A percentile compares a stretch with the other conserved stretches of the same genome.
phyloP scores from a whole-genome alignment of 352 stramenopile genomes.

The Pythium apleroticum region DNA sequence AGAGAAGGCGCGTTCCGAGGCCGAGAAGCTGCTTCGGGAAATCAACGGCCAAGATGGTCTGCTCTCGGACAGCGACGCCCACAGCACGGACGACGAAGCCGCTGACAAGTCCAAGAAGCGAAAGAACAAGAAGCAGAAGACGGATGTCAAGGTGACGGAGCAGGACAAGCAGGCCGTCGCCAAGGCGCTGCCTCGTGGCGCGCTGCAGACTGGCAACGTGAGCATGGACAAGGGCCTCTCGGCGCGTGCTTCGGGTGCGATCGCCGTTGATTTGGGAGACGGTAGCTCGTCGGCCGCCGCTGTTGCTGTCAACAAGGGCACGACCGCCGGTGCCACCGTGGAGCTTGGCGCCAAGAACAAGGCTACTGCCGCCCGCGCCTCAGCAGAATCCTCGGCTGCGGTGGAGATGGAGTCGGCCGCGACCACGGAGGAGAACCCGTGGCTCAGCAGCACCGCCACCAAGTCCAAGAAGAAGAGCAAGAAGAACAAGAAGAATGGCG shows the following conservation, averaged over 20 bases:
- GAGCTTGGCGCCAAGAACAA: slow-evolving; percentile 27
- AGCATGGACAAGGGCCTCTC: slow-evolving; percentile 75
- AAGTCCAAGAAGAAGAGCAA: slow-evolving; percentile 69
- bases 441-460: slow-evolving; percentile 46
- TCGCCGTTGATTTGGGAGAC: slow-evolving; percentile 76
- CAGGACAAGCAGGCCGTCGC: slow-evolving; percentile 55
- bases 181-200: slow-evolving; percentile 48
- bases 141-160: slow-evolving; percentile 38
- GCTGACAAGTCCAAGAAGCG: slow-evolving; percentile 31
- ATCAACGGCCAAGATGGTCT: slow-evolving; percentile 83
- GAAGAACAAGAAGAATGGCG: slow-evolving; percentile 40
- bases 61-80: slow-evolving; percentile 57
- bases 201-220: slow-evolving; percentile 58
- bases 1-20: slow-evolving; percentile 90
- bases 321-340: slow-evolving; percentile 34
- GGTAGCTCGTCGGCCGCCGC: slow-evolving; percentile 27
- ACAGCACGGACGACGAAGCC: slow-evolving; percentile 46
- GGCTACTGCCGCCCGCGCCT: slow-evolving; percentile 22
- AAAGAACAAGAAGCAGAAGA: slow-evolving; percentile 40
- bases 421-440: slow-evolving; percentile 65
- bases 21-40: slow-evolving; percentile 92
- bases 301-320: slow-evolving; percentile 28
- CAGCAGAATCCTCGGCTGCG: slow-evolving; percentile 2
- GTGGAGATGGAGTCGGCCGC: background rate
- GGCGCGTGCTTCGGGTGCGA: slow-evolving; percentile 55